Base-by-base conservation (phyloP, 139 green algal genomes). In the Chlamydomonas sphaeroides region DNA sequence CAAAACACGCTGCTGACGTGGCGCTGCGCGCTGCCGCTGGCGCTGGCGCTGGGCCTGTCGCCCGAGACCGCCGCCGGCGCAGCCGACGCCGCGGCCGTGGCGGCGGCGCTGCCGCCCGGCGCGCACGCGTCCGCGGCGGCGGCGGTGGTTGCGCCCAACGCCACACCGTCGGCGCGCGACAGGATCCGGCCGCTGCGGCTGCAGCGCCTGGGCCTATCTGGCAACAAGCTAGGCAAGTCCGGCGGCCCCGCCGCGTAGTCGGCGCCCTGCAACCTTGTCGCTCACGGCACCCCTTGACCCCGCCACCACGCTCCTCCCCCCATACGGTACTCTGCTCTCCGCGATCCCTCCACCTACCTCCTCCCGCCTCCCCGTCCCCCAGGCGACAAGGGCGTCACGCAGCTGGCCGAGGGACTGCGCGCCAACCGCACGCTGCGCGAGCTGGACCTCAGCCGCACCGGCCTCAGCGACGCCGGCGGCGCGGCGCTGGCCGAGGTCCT, bases 221-320 rank as follows among this genome's bases (percentile, higher is more conserved):
- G 86, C 2, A 57, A 84, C 7, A 86, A 86, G 78, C 63, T 90
- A 70, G 77, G n/a, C n/a, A n/a, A n/a, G n/a, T n/a, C n/a, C n/a
- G n/a, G n/a, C n/a, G n/a, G n/a, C n/a, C n/a, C n/a, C n/a, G n/a
- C n/a, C n/a, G n/a, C n/a, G n/a, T n/a, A n/a, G n/a, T n/a, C n/a
- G n/a, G n/a, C n/a, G n/a, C n/a, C n/a, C n/a, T n/a, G n/a, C n/a
- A n/a, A n/a, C n/a, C n/a, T n/a, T n/a, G n/a, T n/a, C n/a, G n/a
- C n/a, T n/a, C n/a, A n/a, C n/a, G n/a, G n/a, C n/a, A n/a, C n/a
- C n/a, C n/a, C n/a, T n/a, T n/a, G n/a, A n/a, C n/a, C n/a, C n/a
- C n/a, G n/a, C n/a, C n/a, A n/a, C n/a, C n/a, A n/a, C n/a, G n/a
- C n/a, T n/a, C n/a, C n/a, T n/a, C n/a, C n/a, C n/a, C n/a, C n/a